Conservation (phyloP, 1,284 basidiomycete genomes). For the Cryptococcus depauperatus region DNA sequence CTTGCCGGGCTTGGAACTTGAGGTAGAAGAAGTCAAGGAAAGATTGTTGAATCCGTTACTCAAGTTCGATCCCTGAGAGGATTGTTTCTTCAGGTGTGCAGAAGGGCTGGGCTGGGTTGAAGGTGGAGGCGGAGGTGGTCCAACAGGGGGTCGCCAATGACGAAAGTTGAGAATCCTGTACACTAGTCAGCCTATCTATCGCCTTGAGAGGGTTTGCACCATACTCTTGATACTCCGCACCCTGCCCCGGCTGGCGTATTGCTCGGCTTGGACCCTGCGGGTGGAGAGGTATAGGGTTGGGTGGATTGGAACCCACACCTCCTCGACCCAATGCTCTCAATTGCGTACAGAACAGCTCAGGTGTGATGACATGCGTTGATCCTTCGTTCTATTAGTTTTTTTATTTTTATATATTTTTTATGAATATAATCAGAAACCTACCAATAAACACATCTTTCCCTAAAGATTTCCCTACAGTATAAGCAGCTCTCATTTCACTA, state of each 20-base stretch:
- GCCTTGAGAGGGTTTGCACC: background rate
- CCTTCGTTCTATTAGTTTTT: constrained; percentile 49
- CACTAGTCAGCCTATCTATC: background rate
- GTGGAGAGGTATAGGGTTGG: constrained; percentile 57
- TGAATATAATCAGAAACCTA: constrained; percentile 43
- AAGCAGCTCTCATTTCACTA: constrained; percentile 84
- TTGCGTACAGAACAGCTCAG: constrained; percentile 75
- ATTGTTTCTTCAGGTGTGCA: constrained; percentile 13
- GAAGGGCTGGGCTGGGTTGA: constrained; percentile 19
- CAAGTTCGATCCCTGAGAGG: constrained; percentile 13
- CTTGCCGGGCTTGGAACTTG: constrained; percentile 5
- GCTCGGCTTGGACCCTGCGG: constrained; percentile 43
- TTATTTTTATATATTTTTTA: background rate
- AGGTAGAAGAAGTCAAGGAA: constrained; percentile 12
- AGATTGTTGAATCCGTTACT: constrained; percentile 19
- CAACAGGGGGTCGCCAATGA: constrained; percentile 42
- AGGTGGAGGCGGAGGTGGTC: constrained; percentile 39
- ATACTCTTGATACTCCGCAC: constrained; percentile 59
- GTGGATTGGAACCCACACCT: constrained; percentile 59
- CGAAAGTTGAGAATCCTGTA: constrained; percentile 39
- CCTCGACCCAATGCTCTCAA: constrained; percentile 72
- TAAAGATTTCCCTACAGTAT: constrained; percentile 63
- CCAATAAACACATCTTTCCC: constrained; percentile 89
- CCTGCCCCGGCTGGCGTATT: constrained; percentile 57
- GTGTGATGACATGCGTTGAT: constrained; percentile 80